Conservation (phyloP, 2,329 filamentous ascomycete genomes). For the Nothopassalora personata region DNA sequence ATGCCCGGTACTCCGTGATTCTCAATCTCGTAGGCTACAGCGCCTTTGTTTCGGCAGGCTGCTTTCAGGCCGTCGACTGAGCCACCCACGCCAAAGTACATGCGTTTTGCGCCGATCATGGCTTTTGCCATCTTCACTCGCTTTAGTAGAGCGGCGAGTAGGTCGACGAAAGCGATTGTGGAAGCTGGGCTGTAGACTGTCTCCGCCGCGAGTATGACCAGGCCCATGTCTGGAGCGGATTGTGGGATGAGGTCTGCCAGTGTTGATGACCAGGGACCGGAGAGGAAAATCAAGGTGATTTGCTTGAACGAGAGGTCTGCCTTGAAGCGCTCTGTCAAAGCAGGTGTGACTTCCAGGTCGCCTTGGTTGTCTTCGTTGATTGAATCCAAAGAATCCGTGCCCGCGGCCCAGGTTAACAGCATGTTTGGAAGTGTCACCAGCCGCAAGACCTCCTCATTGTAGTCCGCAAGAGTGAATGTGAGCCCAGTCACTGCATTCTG, state of each 20-base stretch:
- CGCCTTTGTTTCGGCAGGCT: conserved; percentile 38
- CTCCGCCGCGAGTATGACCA: conserved; percentile 65
- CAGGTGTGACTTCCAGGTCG: conserved; percentile 60
- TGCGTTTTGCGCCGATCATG: conserved; percentile 68
- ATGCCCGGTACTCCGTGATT: conserved; percentile 42
- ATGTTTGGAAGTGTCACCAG: conserved; percentile 77
- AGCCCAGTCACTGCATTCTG: conserved; percentile 43
- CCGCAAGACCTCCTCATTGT: conserved; percentile 71
- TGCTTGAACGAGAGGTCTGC: conserved; percentile 45
- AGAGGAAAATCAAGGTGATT: conserved; percentile 62
- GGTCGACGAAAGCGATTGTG: conserved; percentile 62
- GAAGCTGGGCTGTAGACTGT: conserved; percentile 78
- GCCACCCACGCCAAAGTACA: conserved; percentile 81
- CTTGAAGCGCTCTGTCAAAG: conserved; percentile 56
- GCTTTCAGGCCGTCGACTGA: conserved; percentile 68
- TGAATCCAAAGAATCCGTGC: conserved; percentile 13
- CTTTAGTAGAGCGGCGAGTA: conserved; percentile 55
- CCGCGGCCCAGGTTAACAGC: conserved; percentile 57
- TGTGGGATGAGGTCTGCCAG: conserved; percentile 56
- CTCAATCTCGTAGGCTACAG: conserved; percentile 46
- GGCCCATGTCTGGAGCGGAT: conserved; percentile 36
- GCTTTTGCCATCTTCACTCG: conserved; percentile 53
- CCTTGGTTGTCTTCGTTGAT: conserved; percentile 32
- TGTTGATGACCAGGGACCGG: conserved; percentile 63
- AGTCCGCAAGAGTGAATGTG: conserved; percentile 67